Evolutionary conservation across 805 yeast genomes (phyloP).

Genomic region (Tetrapisispora namnaoensis): DNA sequence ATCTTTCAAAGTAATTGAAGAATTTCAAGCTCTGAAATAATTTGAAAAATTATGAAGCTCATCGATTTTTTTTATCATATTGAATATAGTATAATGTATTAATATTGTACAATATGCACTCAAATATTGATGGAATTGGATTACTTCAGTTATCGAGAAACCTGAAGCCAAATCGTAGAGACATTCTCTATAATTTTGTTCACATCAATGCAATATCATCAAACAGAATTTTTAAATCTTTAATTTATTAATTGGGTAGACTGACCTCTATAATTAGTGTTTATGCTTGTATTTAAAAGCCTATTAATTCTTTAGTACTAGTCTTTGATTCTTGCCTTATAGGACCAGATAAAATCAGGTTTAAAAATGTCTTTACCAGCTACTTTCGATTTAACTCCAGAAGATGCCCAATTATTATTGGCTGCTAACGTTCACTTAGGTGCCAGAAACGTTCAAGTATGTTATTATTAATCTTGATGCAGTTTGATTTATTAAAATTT

Average conservation of each 20-base stretch:
- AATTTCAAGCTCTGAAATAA: not conserved
- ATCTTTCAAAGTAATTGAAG: not conserved
- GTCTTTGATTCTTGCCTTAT: not conserved
- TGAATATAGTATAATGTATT: not conserved
- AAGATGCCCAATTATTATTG: slow-evolving; percentile 96
- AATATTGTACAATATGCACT: too few relatives aligned
- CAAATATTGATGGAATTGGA: too few relatives aligned
- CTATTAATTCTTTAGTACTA: not conserved
- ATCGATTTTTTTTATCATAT: not conserved
- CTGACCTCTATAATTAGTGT: too few relatives aligned
- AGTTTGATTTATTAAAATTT: not conserved
- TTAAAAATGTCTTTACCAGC: slow-evolving; percentile 73
- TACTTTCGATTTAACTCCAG: slow-evolving; percentile 87
- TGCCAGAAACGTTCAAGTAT: slow-evolving; percentile 98
- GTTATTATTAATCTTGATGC: slow-evolving; percentile 28
- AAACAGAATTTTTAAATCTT: too few relatives aligned
- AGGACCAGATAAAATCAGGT: not conserved
- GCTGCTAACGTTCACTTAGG: slow-evolving; percentile 99
- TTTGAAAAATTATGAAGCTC: not conserved
- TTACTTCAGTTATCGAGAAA: too few relatives aligned
- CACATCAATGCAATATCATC: too few relatives aligned
- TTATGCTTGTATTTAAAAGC: not conserved
- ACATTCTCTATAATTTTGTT: too few relatives aligned
- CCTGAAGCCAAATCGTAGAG: too few relatives aligned
- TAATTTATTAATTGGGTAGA: too few relatives aligned